These are phyloP conservation scores for Geosiphon pyriformis DNA, from an alignment of 192 early-diverging fungal genomes.

Conservation along the genomic window DNA sequence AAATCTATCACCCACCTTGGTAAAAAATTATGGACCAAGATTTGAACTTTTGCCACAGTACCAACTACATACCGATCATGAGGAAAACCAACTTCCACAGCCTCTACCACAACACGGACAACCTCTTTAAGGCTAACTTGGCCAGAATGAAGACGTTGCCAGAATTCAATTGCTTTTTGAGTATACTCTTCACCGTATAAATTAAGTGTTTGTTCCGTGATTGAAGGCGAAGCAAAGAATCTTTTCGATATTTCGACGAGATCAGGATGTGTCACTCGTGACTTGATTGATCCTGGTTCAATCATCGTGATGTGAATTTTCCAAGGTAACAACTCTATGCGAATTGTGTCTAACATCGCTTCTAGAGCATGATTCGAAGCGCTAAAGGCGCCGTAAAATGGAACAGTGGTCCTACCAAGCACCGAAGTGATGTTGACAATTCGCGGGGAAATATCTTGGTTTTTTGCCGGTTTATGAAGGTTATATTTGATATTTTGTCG, in stretches of 20 bases:
- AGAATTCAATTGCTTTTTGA: conserved; percentile 23
- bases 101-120: conserved; percentile 14
- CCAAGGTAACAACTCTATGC: conserved; percentile 41
- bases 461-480: conserved; percentile 16
- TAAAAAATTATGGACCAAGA: conserved; percentile 21
- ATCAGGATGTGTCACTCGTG: background rate
- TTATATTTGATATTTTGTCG: conserved; percentile 31
- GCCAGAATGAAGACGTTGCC: conserved; percentile 16
- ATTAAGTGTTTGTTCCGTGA: conserved; percentile 17
- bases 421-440: conserved; percentile 40
- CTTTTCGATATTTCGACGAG: conserved; percentile 13
- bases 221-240: conserved; percentile 17
- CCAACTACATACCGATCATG: conserved; percentile 25
- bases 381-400: conserved; percentile 35
- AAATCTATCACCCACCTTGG: conserved; percentile 25
- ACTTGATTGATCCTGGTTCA: conserved; percentile 25
- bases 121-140: conserved; percentile 12
- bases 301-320: conserved; percentile 42
- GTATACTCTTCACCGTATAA: conserved; percentile 23
- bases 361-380: conserved; percentile 45
- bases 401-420: conserved; percentile 35
- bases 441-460: conserved; percentile 33
- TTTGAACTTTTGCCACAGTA: conserved; percentile 14
- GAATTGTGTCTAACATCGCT: conserved; percentile 38
- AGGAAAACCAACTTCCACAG: conserved; percentile 24